Conservation (phyloP, 2,329 filamentous ascomycete genomes). For the Neurospora sp. region DNA sequence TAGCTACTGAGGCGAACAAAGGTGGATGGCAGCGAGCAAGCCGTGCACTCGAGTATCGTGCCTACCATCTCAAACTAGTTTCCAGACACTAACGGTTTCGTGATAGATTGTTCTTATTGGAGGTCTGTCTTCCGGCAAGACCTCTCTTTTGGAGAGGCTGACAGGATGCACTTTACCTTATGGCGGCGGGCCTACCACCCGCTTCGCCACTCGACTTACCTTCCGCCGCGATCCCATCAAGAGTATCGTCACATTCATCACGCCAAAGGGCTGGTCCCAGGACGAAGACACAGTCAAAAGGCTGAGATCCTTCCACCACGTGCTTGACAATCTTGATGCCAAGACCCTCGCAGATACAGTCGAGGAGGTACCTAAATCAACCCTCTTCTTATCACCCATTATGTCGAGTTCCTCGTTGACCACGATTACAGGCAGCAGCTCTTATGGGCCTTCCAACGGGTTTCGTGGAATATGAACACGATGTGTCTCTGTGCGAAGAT, state of each 20-base stretch:
- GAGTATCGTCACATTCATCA: no score
- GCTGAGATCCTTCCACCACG: constrained; percentile 20
- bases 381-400: neutral
- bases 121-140: constrained; percentile 80
- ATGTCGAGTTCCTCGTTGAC: neutral
- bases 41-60: neutral
- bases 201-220: no score
- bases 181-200: no score
- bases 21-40: no score
- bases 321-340: constrained; percentile 26
- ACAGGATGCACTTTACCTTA: constrained; percentile 34
- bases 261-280: no score
- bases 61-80: neutral
- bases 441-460: constrained; percentile 33
- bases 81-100: neutral
- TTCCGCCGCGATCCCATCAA: no score
- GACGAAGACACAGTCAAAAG: no score
- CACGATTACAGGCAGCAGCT: constrained; percentile 27
- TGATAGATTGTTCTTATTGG: constrained; percentile 72
- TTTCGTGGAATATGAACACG: neutral
- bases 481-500: constrained; percentile 30
- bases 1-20: no score
- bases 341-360: constrained; percentile 30
- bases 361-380: constrained; percentile 23
- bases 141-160: constrained; percentile 69